phyloP scores from a whole-genome alignment of 306 rosid species.

The Abrus pulchellus region DNA sequence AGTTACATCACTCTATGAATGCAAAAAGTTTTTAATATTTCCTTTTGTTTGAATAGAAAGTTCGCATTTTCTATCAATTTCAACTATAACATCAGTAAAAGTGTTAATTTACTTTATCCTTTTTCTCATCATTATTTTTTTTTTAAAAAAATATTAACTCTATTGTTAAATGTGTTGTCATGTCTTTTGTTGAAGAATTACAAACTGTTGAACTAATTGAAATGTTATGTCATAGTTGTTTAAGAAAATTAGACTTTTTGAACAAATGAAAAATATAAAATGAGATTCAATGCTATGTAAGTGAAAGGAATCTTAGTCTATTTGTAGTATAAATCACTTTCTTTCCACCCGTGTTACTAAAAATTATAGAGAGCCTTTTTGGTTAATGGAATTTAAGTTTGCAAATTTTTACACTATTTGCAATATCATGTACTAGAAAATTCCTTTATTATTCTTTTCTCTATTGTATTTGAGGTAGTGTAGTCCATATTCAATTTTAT shows the following conservation, averaged over 20 bases:
- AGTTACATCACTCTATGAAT: not conserved
- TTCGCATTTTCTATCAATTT: not conserved
- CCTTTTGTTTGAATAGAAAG: not conserved
- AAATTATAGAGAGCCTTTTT: too few relatives aligned
- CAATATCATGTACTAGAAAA: not conserved
- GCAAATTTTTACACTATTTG: not conserved
- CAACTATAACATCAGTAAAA: not conserved
- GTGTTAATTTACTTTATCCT: not conserved
- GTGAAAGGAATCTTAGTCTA: conserved; percentile 32
- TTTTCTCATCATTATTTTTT: not conserved
- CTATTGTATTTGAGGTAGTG: too few relatives aligned
- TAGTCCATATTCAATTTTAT: too few relatives aligned
- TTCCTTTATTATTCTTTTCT: not conserved
- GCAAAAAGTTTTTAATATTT: not conserved
- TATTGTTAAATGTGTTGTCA: conserved; percentile 4
- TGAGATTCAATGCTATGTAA: conserved; percentile 29
- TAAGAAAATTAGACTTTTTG: conserved; percentile 3
- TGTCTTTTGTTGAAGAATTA: conserved; percentile 34
- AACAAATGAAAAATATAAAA: not conserved
- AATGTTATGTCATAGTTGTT: conserved; percentile 13
- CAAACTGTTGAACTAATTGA: conserved; percentile 4
- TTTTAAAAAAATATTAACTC: not conserved
- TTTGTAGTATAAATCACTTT: not conserved
- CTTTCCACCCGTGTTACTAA: too few relatives aligned
- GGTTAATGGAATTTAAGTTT: too few relatives aligned